These are phyloP conservation scores for Mycocentrospora acerina DNA, from an alignment of 2,329 filamentous ascomycete species.

Conservation along the genomic window DNA sequence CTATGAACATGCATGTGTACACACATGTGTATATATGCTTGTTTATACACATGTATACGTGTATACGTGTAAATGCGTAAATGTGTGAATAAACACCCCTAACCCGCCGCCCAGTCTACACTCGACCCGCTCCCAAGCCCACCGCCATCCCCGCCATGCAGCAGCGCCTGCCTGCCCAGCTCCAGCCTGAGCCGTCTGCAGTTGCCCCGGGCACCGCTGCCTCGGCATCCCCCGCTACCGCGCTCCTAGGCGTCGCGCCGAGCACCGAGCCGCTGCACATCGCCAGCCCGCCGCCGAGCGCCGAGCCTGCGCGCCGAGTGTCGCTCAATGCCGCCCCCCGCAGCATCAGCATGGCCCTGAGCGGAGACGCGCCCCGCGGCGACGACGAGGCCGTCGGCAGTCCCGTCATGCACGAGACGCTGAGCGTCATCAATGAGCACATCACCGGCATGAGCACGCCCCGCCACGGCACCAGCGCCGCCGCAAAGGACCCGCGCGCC, in stretches of 20 bases:
- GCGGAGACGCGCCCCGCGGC: conserved; percentile 42
- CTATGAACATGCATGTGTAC: too few species aligned
- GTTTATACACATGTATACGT: too few species aligned
- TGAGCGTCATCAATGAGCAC: conserved; percentile 96
- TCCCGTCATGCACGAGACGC: conserved; percentile 87
- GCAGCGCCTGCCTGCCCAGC: conserved; percentile 33
- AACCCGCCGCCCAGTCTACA: too few species aligned
- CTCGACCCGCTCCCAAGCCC: conserved; percentile 57
- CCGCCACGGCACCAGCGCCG: conserved; percentile 50
- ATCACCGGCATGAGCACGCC: conserved; percentile 80
- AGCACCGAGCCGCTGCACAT: conserved; percentile 36
- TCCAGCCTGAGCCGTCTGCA: conserved; percentile 13
- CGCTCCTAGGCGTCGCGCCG: conserved; percentile 16
- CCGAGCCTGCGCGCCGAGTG: conserved; percentile 18
- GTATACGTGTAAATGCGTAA: too few species aligned
- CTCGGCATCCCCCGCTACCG: conserved; percentile 21
- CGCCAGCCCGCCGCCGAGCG: conserved; percentile 13
- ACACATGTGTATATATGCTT: too few species aligned
- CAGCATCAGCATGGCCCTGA: conserved; percentile 40
- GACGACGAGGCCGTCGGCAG: conserved; percentile 56
- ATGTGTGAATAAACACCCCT: too few species aligned
- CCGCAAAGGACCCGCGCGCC: conserved; percentile 53
- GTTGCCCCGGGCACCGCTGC: conserved; percentile 17
- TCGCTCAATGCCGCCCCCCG: conserved; percentile 28
- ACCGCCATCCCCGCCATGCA: conserved; percentile 31